Evolutionary conservation across 108 stramenopile species (phyloP), one percentile per base, ranked within the genome.

Genomic region (Craspedostauros australis): DNA sequence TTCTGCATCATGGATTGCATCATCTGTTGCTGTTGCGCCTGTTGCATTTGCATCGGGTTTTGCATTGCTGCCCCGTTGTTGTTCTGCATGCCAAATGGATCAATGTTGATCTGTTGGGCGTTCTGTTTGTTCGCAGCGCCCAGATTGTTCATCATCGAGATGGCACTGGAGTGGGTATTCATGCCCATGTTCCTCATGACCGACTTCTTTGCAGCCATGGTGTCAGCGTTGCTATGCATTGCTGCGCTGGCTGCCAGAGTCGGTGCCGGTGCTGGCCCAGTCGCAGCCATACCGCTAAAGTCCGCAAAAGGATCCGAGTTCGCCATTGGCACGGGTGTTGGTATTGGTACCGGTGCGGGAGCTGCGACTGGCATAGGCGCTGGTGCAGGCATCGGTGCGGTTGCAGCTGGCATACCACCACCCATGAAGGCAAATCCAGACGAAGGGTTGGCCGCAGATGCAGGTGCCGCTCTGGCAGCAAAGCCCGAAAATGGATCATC

Each of bases 291-390:
- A 6, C 26, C 46, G 15, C 29, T 14, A 57, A 70, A 37, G 29
- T 38, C 41, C 25, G 24, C 49, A 26, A 55, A 49, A 29, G n/a
- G n/a, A n/a, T n/a, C n/a, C n/a, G n/a, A n/a, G n/a, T n/a, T 27
- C 18, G 34, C 30, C 26, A 39, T 61, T 56, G 28, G 8, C 48
- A 19, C 33, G 33, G 19, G 30, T 14, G 26, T 11, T 21, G 15
- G 27, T 2, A 14, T 37, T 23, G 0, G 50, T 1, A 19, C 14
- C 20, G 23, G 49, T 44, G 11, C 34, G 47, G 26, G 46, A 12
- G 28, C 48, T 53, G 34, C 70, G 67, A 50, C 60, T 59, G 46
- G 66, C 70, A 41, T 61, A 70, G 30, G 28, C 15, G 52, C 33
- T 8, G 58, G 37, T 7, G 72, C 58, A 37, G 60, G 44, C 12